Conservation (phyloP, 345 rosid species). For the Populus ilicifolia region DNA sequence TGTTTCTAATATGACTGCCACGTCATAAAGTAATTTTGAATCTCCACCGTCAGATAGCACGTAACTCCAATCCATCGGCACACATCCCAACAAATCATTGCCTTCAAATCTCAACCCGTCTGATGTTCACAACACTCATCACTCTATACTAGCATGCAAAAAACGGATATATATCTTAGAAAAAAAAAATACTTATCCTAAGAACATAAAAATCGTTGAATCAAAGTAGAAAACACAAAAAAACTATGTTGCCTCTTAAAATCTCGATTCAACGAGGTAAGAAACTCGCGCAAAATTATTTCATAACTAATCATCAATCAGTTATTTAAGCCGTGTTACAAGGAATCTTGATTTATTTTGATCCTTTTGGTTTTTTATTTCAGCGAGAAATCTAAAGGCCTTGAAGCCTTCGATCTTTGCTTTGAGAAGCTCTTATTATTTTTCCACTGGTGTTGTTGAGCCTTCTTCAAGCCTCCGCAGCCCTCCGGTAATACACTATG, state of each 20-base stretch:
- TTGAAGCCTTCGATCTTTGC: constrained; percentile 48
- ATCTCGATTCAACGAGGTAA: constrained; percentile 36
- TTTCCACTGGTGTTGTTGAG: constrained; percentile 53
- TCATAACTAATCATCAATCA: background rate
- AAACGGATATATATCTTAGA: too few relatives aligned
- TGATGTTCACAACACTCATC: background rate
- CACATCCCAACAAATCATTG: background rate
- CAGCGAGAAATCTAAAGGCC: constrained; percentile 53
- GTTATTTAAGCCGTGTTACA: background rate
- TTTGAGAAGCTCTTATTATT: constrained; percentile 26
- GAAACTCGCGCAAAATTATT: background rate
- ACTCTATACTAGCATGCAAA: too few relatives aligned
- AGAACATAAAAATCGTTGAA: background rate
- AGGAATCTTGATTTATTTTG: background rate
- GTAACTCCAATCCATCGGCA: background rate
- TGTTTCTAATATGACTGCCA: background rate
- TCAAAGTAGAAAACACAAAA: background rate
- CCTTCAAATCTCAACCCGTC: too few relatives aligned
- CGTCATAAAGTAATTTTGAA: background rate
- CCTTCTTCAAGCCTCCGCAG: constrained; percentile 37
- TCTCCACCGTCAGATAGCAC: constrained; percentile 1
- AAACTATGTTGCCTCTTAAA: constrained; percentile 31
- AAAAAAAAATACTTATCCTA: too few relatives aligned
- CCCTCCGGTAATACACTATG: constrained; percentile 41
- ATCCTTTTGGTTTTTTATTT: background rate